Conservation (phyloP, 306 rosid species). For the Psophocarpus tetragonolobus region DNA sequence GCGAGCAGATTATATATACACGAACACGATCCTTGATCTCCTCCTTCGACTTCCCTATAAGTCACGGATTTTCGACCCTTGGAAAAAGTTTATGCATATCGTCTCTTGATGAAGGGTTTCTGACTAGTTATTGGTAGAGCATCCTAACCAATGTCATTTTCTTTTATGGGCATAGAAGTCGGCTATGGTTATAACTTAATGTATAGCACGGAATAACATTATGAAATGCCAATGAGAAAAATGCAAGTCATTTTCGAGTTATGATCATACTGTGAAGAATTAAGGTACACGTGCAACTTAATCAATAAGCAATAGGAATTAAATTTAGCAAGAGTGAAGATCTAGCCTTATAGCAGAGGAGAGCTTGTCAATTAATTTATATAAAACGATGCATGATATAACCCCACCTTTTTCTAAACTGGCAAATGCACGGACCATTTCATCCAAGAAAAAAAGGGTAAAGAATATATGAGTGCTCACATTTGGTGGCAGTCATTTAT, state of each 20-base stretch:
- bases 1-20: not conserved
- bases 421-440: not conserved
- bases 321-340: conserved; percentile 4
- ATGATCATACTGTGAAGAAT: conserved; percentile 40
- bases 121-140: conserved; percentile 7
- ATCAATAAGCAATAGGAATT: conserved; percentile 14
- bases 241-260: conserved; percentile 8
- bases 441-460: not conserved
- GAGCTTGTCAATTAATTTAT: conserved; percentile 26
- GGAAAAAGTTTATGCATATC: conserved; percentile 26
- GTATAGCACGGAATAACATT: conserved; percentile 2
- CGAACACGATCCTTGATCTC: not conserved
- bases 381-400: not conserved
- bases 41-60: not conserved
- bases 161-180: conserved; percentile 17
- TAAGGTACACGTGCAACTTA: conserved; percentile 31
- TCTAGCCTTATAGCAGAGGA: not conserved
- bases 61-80: conserved; percentile 16
- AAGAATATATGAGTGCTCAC: not conserved
- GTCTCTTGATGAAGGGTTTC: conserved; percentile 19
- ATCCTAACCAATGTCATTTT: conserved; percentile 21
- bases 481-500: conserved; percentile 16
- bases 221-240: conserved; percentile 18
- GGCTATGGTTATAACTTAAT: conserved; percentile 21
- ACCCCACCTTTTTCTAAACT: not conserved